Conservation (phyloP, 2,329 filamentous ascomycete genomes). For the Cladosporium austrohemisphaericum region DNA sequence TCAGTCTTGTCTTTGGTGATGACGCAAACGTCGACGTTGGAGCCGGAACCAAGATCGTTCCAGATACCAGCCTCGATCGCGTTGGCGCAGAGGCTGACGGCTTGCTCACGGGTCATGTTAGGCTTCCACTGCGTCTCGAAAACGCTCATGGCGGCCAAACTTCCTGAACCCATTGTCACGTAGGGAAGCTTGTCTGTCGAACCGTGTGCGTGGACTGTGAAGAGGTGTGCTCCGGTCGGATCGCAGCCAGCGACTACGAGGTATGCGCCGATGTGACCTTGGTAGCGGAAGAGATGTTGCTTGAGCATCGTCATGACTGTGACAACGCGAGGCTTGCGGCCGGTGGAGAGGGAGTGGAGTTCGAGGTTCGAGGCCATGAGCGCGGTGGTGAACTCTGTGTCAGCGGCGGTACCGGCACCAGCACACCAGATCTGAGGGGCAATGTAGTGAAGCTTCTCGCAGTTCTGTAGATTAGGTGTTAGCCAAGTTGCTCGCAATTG, state of each 20-base stretch:
- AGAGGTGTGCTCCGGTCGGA: slow-evolving; percentile 89
- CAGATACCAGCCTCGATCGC: slow-evolving; percentile 97
- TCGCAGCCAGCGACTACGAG: slow-evolving; percentile 96
- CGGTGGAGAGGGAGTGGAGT: slow-evolving; percentile 92
- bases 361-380: slow-evolving; percentile 98
- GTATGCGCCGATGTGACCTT: slow-evolving; percentile 96
- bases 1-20: slow-evolving; percentile 96
- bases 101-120: slow-evolving; percentile 70
- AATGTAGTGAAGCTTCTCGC: slow-evolving; percentile 99
- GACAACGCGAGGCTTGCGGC: slow-evolving; percentile 92
- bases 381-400: slow-evolving; percentile 98
- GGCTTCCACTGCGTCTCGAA: slow-evolving; percentile 96
- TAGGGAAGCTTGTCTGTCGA: slow-evolving; percentile 98
- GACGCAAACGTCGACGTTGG: slow-evolving; percentile 94
- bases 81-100: slow-evolving; percentile 76
- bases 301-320: slow-evolving; percentile 99
- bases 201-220: slow-evolving; percentile 97
- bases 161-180: slow-evolving; percentile 97
- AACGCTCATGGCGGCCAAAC: slow-evolving; percentile 92
- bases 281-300: slow-evolving; percentile 98
- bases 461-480: slow-evolving; percentile 61
- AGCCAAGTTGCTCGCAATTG: neutral
- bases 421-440: slow-evolving; percentile 98
- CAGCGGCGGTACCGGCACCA: slow-evolving; percentile 92
- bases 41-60: slow-evolving; percentile 95